Base-by-base conservation (phyloP, 805 yeast species). In the Komagataella kurtzmanii region DNA sequence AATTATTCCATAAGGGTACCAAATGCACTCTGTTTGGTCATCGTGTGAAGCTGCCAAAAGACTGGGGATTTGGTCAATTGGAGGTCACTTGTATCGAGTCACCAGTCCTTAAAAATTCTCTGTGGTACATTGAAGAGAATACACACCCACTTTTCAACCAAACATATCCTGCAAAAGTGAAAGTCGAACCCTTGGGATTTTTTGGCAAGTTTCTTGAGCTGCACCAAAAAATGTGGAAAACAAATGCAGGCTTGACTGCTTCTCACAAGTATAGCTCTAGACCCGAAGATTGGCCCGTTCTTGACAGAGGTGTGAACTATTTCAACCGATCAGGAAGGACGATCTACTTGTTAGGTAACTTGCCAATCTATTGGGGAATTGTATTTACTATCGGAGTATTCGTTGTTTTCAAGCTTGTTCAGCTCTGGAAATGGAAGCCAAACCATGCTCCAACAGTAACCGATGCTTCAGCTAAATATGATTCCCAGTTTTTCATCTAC, bases 31-130 rank as follows among this genome's bases (percentile, higher is more conserved):
- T 93, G 52, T 66, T 88, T 58, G 80, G 89, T n/a, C 95, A 90
- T 62, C 77, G 76, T 47, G 74, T 74, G 18, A 77, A 73, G 61
- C 71, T 93, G 45, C 97, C 97, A n/a, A 75, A 73, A 24, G 56
- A 56, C 6, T 86, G 95, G 95, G 97, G 86, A 1, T 77, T 75
- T 58, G 74, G 74, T 54, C 97, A 89, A 64, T 87, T 85, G 66
- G 99, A 93, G 70, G 95, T 91, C 8, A 68, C 88, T 45, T 93
- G 99, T 65, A 76, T 88, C 51, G 83, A 81, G 50, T 79, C 78
- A 24, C 93, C 97, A 12, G 77, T 79, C 17, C 64, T 73, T 51
- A 77, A 79, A 24, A 80, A 83, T 62, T 75, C 95, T 0, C 65
- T 82, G 49, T 90, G 96, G 86, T 79, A 71, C 59, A 67, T 90